Conservation (phyloP, 352 stramenopile species). For the Peronospora destructor region DNA sequence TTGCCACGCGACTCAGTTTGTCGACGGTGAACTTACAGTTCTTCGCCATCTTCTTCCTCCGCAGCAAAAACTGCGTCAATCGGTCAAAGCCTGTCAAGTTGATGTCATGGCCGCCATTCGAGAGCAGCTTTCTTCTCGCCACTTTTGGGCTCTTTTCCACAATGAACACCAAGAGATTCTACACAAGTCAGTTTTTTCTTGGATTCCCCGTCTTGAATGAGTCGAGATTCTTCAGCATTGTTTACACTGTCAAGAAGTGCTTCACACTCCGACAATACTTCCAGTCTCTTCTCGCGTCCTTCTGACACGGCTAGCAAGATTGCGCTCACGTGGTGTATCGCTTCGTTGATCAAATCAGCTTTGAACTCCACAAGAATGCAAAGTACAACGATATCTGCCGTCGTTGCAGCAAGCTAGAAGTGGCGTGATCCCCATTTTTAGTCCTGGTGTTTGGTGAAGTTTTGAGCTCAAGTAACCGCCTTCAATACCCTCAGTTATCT, state of each 20-base stretch:
- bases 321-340: constrained; percentile 25
- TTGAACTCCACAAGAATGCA: constrained; percentile 44
- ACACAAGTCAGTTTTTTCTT: constrained; percentile 26
- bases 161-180: constrained; percentile 33
- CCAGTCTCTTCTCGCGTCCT: constrained; percentile 27
- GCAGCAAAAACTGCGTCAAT: constrained; percentile 32
- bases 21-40: constrained; percentile 13
- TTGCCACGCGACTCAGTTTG: constrained; percentile 9
- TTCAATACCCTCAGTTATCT: too few species aligned
- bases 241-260: constrained; percentile 34
- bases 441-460: constrained; percentile 42
- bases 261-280: constrained; percentile 33
- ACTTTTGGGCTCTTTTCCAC: constrained; percentile 29
- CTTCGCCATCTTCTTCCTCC: constrained; percentile 30
- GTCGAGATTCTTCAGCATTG: constrained; percentile 20
- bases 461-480: constrained; percentile 36
- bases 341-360: constrained; percentile 34
- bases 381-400: constrained; percentile 38
- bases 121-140: constrained; percentile 22
- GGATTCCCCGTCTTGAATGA: constrained; percentile 47
- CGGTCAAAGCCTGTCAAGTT: constrained; percentile 30
- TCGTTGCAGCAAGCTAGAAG: constrained; percentile 42
- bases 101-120: constrained; percentile 30
- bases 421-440: constrained; percentile 36
- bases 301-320: constrained; percentile 49